Percentiles rank a stretch among this genome's conserved stretches.
Conservation (phyloP, 1,284 basidiomycete species). For the Chondrostereum purpureum region DNA sequence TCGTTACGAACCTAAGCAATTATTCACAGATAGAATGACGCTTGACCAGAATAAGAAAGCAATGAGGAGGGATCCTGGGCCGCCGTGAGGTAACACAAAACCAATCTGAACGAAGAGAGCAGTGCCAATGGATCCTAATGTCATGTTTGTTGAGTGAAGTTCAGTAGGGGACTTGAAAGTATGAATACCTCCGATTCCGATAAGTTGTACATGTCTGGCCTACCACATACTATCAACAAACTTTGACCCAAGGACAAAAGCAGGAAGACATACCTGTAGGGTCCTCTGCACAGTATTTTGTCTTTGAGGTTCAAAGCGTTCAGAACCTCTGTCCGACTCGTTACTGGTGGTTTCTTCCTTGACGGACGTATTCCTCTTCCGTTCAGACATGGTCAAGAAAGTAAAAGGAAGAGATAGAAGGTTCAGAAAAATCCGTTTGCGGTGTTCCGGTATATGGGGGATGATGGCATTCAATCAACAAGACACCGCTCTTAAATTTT, state of each 20-base stretch:
- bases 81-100: background rate
- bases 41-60: conserved; percentile 37
- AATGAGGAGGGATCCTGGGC: conserved; percentile 15
- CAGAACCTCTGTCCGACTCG: background rate
- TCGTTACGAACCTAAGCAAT: conserved; percentile 30
- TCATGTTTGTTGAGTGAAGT: background rate
- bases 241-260: background rate
- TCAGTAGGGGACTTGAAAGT: background rate
- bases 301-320: background rate
- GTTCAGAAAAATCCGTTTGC: too few relatives aligned
- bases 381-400: too few relatives aligned
- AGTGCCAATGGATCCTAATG: conserved; percentile 40
- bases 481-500: too few relatives aligned
- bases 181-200: conserved; percentile 35
- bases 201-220: conserved; percentile 42
- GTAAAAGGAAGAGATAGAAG: too few relatives aligned
- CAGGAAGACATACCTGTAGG: background rate
- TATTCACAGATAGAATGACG: conserved; percentile 38
- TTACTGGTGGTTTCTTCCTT: too few relatives aligned
- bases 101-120: conserved; percentile 42
- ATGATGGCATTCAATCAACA: too few relatives aligned
- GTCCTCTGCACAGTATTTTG: background rate
- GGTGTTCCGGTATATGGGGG: too few relatives aligned
- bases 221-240: conserved; percentile 14
- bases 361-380: too few relatives aligned